Evolutionary conservation across 352 stramenopile species (phyloP).

Genomic region (Globisporangium canariense): DNA sequence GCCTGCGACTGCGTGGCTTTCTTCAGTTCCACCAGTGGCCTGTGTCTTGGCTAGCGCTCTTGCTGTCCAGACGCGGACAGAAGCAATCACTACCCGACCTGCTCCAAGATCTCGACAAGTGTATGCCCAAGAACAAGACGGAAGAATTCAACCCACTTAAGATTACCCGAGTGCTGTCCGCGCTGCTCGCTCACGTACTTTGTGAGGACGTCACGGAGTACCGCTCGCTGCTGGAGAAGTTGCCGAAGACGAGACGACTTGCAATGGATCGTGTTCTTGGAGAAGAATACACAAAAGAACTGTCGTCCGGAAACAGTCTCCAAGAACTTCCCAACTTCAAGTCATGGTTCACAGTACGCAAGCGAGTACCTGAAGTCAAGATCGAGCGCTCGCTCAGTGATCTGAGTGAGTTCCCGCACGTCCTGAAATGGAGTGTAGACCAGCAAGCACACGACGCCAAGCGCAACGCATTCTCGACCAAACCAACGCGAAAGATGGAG

Average conservation of each 20-base stretch:
- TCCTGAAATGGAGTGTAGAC: too few species aligned
- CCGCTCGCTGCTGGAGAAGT: background rate
- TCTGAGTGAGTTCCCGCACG: too few species aligned
- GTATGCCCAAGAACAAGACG: background rate
- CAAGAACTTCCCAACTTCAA: background rate
- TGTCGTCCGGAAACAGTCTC: background rate
- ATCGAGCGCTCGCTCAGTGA: background rate
- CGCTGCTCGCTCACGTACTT: background rate
- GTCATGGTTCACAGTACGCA: background rate
- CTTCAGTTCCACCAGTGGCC: conserved; percentile 20
- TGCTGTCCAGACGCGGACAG: background rate
- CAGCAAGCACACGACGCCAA: background rate
- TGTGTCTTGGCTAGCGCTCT: conserved; percentile 13
- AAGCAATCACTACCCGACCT: background rate
- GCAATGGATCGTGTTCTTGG: background rate
- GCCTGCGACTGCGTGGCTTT: too few species aligned
- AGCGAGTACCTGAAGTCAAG: background rate
- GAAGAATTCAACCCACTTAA: background rate
- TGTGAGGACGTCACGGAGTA: background rate
- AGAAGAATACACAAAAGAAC: background rate
- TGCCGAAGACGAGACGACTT: background rate
- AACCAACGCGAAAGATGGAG: background rate
- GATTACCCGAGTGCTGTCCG: too few species aligned
- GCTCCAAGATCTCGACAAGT: background rate
- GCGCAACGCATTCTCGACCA: background rate